Evolutionary conservation across 805 yeast genomes (phyloP).

Genomic region (Cyberlindnera meyerae): DNA sequence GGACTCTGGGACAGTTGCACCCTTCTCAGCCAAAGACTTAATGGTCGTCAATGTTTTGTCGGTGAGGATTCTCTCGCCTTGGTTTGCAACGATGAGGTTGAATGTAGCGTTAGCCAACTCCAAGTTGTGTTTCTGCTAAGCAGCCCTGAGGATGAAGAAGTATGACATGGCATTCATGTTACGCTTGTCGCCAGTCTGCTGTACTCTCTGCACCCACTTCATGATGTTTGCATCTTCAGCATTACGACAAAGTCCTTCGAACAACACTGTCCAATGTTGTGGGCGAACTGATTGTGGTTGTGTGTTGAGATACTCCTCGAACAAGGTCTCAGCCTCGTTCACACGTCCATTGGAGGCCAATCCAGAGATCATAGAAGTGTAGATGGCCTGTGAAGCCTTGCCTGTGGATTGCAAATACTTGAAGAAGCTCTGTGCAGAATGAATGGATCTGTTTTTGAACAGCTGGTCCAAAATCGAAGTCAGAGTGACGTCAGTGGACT

Average conservation of each 20-base stretch:
- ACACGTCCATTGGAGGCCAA: conserved; percentile 41
- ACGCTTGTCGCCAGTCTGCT: conserved; percentile 1
- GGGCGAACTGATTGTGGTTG: conserved; percentile 8
- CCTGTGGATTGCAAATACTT: conserved; percentile 33
- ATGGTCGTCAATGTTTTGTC: conserved; percentile 8
- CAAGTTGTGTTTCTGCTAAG: conserved; percentile 12
- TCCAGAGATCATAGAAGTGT: conserved; percentile 43
- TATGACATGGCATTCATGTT: conserved; percentile 15
- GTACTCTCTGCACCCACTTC: conserved; percentile 15
- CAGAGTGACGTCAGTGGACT: conserved; percentile 41
- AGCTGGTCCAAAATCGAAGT: conserved; percentile 52
- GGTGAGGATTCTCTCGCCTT: conserved; percentile 4
- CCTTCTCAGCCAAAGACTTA: conserved; percentile 6
- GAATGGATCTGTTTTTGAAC: conserved; percentile 40
- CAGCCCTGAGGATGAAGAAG: conserved; percentile 19
- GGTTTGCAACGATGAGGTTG: conserved; percentile 8
- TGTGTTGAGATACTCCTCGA: conserved; percentile 32
- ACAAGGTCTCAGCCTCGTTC: conserved; percentile 31
- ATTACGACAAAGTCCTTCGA: conserved; percentile 21
- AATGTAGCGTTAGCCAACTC: conserved; percentile 20
- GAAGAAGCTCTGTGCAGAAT: conserved; percentile 49
- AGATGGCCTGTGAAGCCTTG: conserved; percentile 33
- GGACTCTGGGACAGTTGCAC: conserved; percentile 16
- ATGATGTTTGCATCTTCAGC: conserved; percentile 9
- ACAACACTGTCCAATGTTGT: conserved; percentile 23